phyloP scores from a whole-genome alignment of 2,329 filamentous ascomycete species.

The Ascochyta rabiei region DNA sequence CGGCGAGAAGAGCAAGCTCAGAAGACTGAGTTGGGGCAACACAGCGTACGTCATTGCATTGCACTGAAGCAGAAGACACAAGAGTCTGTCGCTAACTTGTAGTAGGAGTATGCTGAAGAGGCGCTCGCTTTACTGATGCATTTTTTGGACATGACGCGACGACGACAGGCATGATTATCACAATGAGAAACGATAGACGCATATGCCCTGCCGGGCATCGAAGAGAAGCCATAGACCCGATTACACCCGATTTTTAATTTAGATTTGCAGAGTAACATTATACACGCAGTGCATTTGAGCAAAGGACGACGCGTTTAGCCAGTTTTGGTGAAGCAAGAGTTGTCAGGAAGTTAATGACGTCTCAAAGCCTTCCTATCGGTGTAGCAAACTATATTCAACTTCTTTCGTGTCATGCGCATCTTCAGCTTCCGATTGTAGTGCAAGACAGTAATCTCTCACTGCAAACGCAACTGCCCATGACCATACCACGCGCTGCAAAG shows the following conservation, averaged over 20 bases:
- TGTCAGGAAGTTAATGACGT: neutral
- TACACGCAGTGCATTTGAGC: neutral
- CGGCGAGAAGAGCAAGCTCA: conserved; percentile 6
- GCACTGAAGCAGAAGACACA: neutral
- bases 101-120: conserved; percentile 11
- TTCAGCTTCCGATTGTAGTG: too few species aligned
- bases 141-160: neutral
- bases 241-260: neutral
- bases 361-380: too few species aligned
- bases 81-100: neutral
- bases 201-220: neutral
- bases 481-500: neutral
- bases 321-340: neutral
- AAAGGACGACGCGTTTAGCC: neutral
- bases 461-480: neutral
- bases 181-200: neutral
- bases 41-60: conserved; percentile 5
- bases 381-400: too few species aligned
- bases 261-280: neutral
- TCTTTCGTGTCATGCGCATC: too few species aligned
- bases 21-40: conserved; percentile 10
- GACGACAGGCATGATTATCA: neutral
- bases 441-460: too few species aligned
- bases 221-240: neutral
- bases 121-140: conserved; percentile 4